phyloP scores from a whole-genome alignment of 2,329 filamentous ascomycete genomes.

The Fusarium verticillioides region DNA sequence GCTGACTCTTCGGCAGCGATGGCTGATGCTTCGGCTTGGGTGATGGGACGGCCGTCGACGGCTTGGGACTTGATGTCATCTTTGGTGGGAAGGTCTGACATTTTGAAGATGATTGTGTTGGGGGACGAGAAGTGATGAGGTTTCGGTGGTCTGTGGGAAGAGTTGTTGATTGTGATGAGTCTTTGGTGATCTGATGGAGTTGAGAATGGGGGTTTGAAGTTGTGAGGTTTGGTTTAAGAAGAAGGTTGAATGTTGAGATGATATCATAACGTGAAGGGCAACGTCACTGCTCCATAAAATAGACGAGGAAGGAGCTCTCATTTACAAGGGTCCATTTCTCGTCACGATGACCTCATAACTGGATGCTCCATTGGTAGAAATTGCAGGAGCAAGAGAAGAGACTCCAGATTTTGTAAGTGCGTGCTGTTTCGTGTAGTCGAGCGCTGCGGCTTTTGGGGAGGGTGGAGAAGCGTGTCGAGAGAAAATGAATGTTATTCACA shows the following conservation, averaged over 20 bases:
- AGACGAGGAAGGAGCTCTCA: not conserved
- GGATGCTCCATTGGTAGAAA: rapidly evolving
- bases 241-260: not conserved
- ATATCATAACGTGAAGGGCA: constrained; percentile 3
- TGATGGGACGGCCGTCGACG: constrained; percentile 26
- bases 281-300: constrained; percentile 14
- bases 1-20: constrained; percentile 22
- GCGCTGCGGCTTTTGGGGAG: rapidly evolving
- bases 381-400: rapidly evolving
- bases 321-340: not conserved
- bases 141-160: rapidly evolving
- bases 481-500: too few species aligned
- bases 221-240: not conserved
- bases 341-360: constrained; percentile 12
- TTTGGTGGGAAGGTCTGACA: constrained; percentile 18
- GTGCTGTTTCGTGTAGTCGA: not conserved
- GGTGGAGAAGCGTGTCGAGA: not conserved
- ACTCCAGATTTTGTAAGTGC: rapidly evolving
- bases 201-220: rapidly evolving
- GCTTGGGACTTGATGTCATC: constrained; percentile 22
- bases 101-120: not conserved
- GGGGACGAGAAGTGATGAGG: not conserved
- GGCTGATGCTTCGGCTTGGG: constrained; percentile 13
- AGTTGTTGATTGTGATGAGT: rapidly evolving
- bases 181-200: rapidly evolving